phyloP scores from a whole-genome alignment of 306 rosid species.

The Begonia peltatifolia region DNA sequence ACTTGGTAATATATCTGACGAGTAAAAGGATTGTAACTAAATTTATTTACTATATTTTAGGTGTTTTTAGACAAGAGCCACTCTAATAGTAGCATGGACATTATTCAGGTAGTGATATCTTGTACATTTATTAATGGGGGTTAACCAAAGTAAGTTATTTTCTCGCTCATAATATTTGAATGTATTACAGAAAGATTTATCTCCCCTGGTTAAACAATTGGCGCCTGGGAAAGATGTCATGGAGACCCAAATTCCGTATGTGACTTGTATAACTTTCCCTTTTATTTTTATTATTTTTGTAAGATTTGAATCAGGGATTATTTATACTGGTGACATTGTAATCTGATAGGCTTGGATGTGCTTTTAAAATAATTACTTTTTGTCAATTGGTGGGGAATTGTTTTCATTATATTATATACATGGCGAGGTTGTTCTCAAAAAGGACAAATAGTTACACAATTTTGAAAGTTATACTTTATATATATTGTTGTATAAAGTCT shows the following conservation, averaged over 20 bases:
- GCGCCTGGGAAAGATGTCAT: constrained; percentile 47
- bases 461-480: no score
- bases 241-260: constrained; percentile 83
- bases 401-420: no score
- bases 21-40: constrained; percentile 16
- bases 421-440: no score
- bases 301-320: no score
- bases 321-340: no score
- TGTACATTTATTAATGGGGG: constrained; percentile 9
- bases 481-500: no score
- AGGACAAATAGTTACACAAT: no score
- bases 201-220: constrained; percentile 68
- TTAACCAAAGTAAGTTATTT: constrained; percentile 10
- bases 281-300: neutral
- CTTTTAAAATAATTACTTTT: no score
- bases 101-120: constrained; percentile 55
- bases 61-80: constrained; percentile 66
- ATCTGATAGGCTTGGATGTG: no score
- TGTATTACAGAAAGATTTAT: constrained; percentile 68
- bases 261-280: constrained; percentile 6
- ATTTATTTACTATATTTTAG: constrained; percentile 23
- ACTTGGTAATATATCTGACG: neutral
- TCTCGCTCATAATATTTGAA: constrained; percentile 15
- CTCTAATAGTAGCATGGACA: constrained; percentile 58
- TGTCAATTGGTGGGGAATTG: no score